Percentiles rank a stretch among this genome's conserved stretches.
Conservation (phyloP, 768 basidiomycete genomes). For the Phylloporus sp. region DNA sequence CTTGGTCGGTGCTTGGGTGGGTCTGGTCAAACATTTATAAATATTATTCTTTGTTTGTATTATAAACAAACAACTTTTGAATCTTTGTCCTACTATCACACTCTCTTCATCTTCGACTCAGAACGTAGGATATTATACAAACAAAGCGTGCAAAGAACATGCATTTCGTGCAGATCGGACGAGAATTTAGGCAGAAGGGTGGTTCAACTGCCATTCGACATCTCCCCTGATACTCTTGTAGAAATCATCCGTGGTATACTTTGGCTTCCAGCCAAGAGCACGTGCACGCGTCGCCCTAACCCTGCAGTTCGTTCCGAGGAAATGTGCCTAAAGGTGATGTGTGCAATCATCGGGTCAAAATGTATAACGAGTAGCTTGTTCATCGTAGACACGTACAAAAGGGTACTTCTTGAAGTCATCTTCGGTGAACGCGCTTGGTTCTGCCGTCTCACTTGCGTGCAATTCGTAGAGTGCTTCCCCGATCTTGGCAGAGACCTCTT, state of each 20-base stretch:
- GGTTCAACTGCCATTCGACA: constrained; percentile 18
- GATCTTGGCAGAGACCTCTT: constrained; percentile 42
- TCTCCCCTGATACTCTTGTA: constrained; percentile 17
- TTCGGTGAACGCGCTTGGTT: constrained; percentile 42
- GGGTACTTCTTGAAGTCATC: constrained; percentile 12
- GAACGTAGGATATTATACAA: background rate
- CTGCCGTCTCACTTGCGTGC: constrained; percentile 12
- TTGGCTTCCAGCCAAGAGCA: constrained; percentile 29
- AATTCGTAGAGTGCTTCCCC: constrained; percentile 29
- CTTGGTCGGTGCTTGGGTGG: too few species aligned
- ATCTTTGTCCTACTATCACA: too few species aligned
- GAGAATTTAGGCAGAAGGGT: background rate
- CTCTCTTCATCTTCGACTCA: background rate
- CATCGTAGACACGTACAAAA: constrained; percentile 1
- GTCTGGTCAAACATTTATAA: too few species aligned
- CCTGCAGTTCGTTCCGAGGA: constrained; percentile 22
- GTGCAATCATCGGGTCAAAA: background rate
- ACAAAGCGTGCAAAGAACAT: background rate
- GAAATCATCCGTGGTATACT: constrained; percentile 28
- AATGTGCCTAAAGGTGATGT: constrained; percentile 7
- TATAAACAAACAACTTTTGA: too few species aligned
- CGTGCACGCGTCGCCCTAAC: constrained; percentile 17
- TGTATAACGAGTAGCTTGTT: background rate
- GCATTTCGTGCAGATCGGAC: background rate
- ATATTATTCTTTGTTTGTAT: too few species aligned